Base-by-base conservation (phyloP, 257 asterid genomes). In the Solanum peruvianum region DNA sequence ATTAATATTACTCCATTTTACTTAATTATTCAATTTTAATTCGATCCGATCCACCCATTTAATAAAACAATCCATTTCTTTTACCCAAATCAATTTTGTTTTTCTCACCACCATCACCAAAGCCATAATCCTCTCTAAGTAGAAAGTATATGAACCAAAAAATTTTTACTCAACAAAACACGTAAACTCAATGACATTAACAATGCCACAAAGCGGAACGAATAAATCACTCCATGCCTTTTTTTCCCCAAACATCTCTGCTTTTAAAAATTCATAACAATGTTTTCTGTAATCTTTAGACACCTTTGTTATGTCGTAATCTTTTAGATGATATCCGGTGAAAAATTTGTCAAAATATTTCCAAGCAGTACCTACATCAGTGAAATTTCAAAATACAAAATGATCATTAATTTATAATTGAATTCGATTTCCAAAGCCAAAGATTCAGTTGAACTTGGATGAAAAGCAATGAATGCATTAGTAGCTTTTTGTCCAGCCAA, bases 221-320 rank as follows among this genome's bases (percentile, higher is more conserved):
- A 91, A 9, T 87, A 92, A 64, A 92, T 72, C 81, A 89, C 93
- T 41, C 88, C 88, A 66, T 92, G 94, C 0, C 94, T 93, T 58
- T 92, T 92, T 41, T 91, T 89, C 3, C 3, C 91, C 93, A 12
- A 92, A 92, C 86, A 92, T 27, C 16, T 93, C 94, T 2, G 94
- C 90, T 82, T 84, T 91, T 1, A 91, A 52, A 52, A 92, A 89
- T 15, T 87, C 89, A 7, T 78, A 23, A 84, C 44, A 87, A 0
- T 91, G 91, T 56, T 15, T 89, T 39, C 93, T 84, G 85, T 91
- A 92, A 87, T 91, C 94, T 39, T 45, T 90, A 11, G 94, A 91
- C 11, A 92, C 93, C 64, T 92, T 92, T 1, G 94, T 89, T 16
- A 91, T 89, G 83, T 86, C 86, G 82, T 89, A 91, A 88, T 92